A percentile compares a stretch with the other conserved stretches of the same genome.
These are phyloP conservation scores for Musa beccarii DNA, from an alignment of 176 grass and related monocot genomes.

Conservation along the genomic window DNA sequence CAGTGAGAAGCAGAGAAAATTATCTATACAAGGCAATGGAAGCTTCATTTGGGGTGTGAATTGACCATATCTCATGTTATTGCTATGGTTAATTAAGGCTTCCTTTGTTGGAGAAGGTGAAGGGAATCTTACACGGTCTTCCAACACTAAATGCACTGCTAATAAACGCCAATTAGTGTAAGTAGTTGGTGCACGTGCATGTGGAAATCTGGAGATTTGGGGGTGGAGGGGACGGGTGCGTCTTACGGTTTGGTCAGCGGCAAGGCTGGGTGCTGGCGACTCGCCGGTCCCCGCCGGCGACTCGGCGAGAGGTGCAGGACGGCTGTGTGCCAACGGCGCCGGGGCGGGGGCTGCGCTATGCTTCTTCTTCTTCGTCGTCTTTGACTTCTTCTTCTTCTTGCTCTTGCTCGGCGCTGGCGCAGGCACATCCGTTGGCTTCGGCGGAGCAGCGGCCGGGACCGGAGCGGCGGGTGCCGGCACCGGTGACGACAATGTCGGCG, in stretches of 20 bases:
- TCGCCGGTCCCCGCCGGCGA: not conserved
- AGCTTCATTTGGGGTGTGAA: no score
- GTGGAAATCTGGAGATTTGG: no score
- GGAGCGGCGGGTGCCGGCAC: not conserved
- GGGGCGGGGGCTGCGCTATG: not conserved
- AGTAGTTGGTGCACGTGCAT: no score
- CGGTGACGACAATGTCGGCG: conserved; percentile 10
- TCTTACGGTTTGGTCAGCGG: conserved; percentile 3
- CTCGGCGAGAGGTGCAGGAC: not conserved
- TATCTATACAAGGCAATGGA: no score
- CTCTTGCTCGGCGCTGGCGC: conserved; percentile 14
- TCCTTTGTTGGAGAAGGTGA: no score
- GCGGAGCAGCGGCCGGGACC: not conserved
- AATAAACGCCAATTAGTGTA: no score
- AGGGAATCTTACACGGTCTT: no score
- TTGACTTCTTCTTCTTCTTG: conserved; percentile 20
- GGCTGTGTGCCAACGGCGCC: not conserved
- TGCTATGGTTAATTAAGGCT: no score
- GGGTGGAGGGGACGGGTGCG: no score
- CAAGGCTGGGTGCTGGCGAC: not conserved
- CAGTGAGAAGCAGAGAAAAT: no score
- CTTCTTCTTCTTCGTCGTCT: conserved; percentile 1
- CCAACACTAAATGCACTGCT: no score
- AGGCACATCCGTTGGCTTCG: not conserved
- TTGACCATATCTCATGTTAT: no score